These are phyloP conservation scores for Hortiboletus rubellus DNA, from an alignment of 1,284 basidiomycete species.

Conservation along the genomic window DNA sequence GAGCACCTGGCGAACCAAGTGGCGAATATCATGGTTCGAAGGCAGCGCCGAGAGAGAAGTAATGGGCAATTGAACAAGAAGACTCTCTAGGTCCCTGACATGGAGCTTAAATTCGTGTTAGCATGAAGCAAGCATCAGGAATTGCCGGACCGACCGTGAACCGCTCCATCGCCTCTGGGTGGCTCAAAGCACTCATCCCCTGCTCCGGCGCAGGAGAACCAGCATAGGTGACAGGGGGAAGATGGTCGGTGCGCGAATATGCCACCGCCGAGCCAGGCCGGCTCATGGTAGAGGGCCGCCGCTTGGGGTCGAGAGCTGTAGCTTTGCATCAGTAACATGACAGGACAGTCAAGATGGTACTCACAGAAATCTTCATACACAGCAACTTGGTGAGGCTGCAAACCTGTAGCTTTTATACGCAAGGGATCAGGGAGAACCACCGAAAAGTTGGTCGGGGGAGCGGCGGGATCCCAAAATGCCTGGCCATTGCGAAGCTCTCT, in stretches of 20 bases:
- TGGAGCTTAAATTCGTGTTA: slow-evolving; percentile 46
- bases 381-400: slow-evolving; percentile 79
- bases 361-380: slow-evolving; percentile 96
- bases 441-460: slow-evolving; percentile 73
- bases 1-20: slow-evolving; percentile 80
- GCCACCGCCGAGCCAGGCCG: slow-evolving; percentile 67
- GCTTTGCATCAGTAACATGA: slow-evolving; percentile 5
- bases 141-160: slow-evolving; percentile 54
- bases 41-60: slow-evolving; percentile 70
- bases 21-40: slow-evolving; percentile 83
- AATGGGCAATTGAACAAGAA: slow-evolving; percentile 67
- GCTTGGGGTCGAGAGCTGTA: slow-evolving; percentile 54
- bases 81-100: slow-evolving; percentile 78
- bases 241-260: slow-evolving; percentile 47
- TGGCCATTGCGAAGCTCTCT: slow-evolving; percentile 76
- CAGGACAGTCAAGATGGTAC: slow-evolving; percentile 15
- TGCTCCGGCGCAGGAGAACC: slow-evolving; percentile 54
- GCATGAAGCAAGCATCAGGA: neutral
- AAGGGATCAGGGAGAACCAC: slow-evolving; percentile 87
- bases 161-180: slow-evolving; percentile 75
- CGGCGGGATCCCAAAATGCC: slow-evolving; percentile 85
- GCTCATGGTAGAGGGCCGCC: slow-evolving; percentile 48
- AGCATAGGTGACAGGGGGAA: slow-evolving; percentile 46
- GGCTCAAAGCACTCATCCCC: slow-evolving; percentile 45
- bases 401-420: slow-evolving; percentile 80